Percentiles rank a stretch among this genome's conserved stretches.
These are phyloP conservation scores for Solanum aculeatissimum DNA, from an alignment of 305 asterid species.

Conservation along the genomic window DNA sequence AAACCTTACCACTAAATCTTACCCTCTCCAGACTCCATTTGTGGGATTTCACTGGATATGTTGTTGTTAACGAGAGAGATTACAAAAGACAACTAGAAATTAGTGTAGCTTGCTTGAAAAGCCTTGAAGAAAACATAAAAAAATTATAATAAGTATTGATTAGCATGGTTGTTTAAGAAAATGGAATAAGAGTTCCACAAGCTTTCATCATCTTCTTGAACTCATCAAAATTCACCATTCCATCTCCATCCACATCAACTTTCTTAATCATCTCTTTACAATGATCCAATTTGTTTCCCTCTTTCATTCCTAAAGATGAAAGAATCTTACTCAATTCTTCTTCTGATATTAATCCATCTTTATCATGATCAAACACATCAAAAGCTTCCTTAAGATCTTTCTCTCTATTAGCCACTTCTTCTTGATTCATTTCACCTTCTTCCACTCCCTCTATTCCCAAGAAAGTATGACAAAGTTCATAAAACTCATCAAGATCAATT, in stretches of 20 bases:
- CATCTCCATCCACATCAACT: constrained; percentile 63
- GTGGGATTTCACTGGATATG: too few species aligned
- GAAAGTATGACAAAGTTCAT: constrained; percentile 29
- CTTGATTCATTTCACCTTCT: background rate
- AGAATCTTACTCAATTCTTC: constrained; percentile 50
- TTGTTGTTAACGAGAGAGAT: too few species aligned
- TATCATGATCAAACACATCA: constrained; percentile 53
- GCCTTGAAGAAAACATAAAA: background rate
- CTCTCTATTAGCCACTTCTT: constrained; percentile 2
- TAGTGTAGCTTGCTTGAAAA: background rate
- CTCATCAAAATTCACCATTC: constrained; percentile 55
- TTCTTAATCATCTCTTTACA: constrained; percentile 51
- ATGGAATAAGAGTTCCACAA: constrained; percentile 22
- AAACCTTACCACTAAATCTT: too few species aligned
- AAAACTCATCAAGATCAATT: constrained; percentile 44
- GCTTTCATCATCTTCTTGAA: constrained; percentile 45
- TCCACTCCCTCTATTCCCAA: background rate
- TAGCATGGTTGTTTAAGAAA: constrained; percentile 14
- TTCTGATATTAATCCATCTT: constrained; percentile 44
- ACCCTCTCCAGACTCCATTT: too few species aligned
- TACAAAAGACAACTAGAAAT: background rate
- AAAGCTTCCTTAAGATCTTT: constrained; percentile 44
- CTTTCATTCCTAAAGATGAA: constrained; percentile 34
- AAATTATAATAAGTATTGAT: background rate
- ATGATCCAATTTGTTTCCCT: constrained; percentile 37